Base-by-base conservation (phyloP, 352 stramenopile species). In the Bremia lactucae region DNA sequence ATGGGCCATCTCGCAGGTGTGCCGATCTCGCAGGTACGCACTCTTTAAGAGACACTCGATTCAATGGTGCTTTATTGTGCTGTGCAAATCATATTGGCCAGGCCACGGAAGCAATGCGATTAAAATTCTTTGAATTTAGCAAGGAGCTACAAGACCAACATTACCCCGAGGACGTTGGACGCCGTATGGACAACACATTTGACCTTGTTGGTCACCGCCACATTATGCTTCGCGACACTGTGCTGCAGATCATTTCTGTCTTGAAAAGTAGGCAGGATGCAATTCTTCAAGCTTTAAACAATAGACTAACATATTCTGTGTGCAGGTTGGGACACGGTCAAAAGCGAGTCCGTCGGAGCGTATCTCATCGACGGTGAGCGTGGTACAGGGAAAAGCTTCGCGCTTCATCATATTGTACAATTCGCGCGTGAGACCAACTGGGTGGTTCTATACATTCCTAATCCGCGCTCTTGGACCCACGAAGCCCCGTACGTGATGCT, bases 351-450 rank as follows among this genome's bases (percentile, higher is more conserved):
- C 19, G 62, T 62, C 35, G 57, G 58, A 22, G 77, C 72, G 4
- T 79, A 80, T 46, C 56, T 93, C 20, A 79, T 93, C 15, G 78
- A 93, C 38, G 81, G 81, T 38, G 76, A 87, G 21, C 77, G 81
- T 25, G 81, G 81, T 51, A 78, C 68, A 15, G 81, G 81, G 48
- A 93, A 93, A 60, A 89, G 47, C 40, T 75, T 90, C 31, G 72
- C 79, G 52, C 59, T 94, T 24, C 70, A 89, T 42, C 79, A 94
- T 63, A 87, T 91, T 46, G 81, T 94, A 54, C 77, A 91, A 55
- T 91, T 73, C 42, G 81, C 81, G 29, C 78, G 81, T 19, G 81
- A 90, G 48, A 87, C 67, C 55, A 67, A 82, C 31, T 94, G 81
- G 81, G 59, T 94, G 46, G 77, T 89, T 48, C 67, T 94, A 18